Percentiles rank a stretch among this genome's conserved stretches.
Conservation (phyloP, 768 basidiomycete genomes). For the Lactarius deliciosus region DNA sequence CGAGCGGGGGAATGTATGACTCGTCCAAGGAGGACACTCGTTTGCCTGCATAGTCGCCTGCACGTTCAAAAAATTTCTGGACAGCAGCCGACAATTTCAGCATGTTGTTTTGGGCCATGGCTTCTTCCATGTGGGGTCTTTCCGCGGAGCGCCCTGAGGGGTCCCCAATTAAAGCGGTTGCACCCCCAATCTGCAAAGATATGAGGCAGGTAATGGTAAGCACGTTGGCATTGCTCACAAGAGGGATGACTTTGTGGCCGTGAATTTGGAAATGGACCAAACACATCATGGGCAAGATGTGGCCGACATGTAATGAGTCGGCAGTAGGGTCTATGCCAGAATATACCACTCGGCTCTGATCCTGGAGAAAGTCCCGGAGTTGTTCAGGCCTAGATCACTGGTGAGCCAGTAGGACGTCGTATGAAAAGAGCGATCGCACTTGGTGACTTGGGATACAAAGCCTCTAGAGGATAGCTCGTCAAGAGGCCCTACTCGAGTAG, state of each 20-base stretch:
- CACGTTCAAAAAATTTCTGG: slow-evolving; percentile 68
- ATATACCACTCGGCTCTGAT: slow-evolving; percentile 59
- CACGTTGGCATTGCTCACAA: slow-evolving; percentile 53
- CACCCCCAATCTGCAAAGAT: slow-evolving; percentile 79
- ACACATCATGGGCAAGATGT: slow-evolving; percentile 84
- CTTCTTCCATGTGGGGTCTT: slow-evolving; percentile 62
- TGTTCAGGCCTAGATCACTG: slow-evolving; percentile 24
- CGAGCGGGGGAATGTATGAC: slow-evolving; percentile 36
- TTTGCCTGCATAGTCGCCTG: slow-evolving; percentile 55
- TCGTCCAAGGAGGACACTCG: slow-evolving; percentile 14
- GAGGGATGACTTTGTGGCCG: slow-evolving; percentile 81
- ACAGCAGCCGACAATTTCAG: slow-evolving; percentile 60
- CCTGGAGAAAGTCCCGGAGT: slow-evolving; percentile 20
- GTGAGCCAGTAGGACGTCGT: background rate
- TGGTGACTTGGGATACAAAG: slow-evolving; percentile 29
- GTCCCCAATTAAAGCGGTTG: slow-evolving; percentile 95
- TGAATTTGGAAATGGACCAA: slow-evolving; percentile 83
- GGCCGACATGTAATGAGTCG: slow-evolving; percentile 86
- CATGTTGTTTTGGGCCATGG: slow-evolving; percentile 67
- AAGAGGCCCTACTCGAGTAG: slow-evolving; percentile 6
- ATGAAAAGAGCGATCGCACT: slow-evolving; percentile 15
- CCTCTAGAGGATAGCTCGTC: slow-evolving; percentile 25
- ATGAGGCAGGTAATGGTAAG: slow-evolving; percentile 12
- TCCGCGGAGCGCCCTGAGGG: slow-evolving; percentile 88
- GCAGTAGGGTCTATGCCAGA: slow-evolving; percentile 94